Evolutionary conservation across 2,329 filamentous ascomycete genomes (phyloP).

Genomic region (Gaeumannomyces tritici): DNA sequence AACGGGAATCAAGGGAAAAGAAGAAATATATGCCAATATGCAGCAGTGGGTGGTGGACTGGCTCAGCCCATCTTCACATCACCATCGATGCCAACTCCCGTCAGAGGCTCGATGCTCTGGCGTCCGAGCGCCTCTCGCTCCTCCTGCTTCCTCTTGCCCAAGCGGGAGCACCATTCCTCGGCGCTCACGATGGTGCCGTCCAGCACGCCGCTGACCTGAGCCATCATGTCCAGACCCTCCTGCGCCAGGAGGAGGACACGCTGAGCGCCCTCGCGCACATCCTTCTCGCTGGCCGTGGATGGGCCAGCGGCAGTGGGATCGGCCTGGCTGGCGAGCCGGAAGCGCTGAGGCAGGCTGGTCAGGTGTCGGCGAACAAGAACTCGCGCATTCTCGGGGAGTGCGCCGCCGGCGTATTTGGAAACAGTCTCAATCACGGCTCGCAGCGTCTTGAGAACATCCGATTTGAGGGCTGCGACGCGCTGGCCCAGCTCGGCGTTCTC

Average conservation of each 20-base stretch:
- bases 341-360: constrained; percentile 74
- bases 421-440: constrained; percentile 77
- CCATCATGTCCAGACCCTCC: constrained; percentile 90
- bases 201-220: constrained; percentile 78
- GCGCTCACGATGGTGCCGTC: constrained; percentile 85
- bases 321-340: constrained; percentile 55
- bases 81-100: constrained; percentile 3
- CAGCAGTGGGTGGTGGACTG: neutral
- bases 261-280: constrained; percentile 52
- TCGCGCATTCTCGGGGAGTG: constrained; percentile 79
- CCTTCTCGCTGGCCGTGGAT: constrained; percentile 12
- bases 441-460: constrained; percentile 67
- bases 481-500: constrained; percentile 41
- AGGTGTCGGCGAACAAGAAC: constrained; percentile 76
- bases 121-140: constrained; percentile 16
- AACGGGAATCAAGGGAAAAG: neutral
- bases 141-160: constrained; percentile 43
- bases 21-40: neutral
- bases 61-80: constrained; percentile 10
- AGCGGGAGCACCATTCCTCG: constrained; percentile 78
- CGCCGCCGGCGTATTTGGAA: constrained; percentile 83
- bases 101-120: constrained; percentile 1
- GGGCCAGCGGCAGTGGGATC: constrained; percentile 13
- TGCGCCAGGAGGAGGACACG: constrained; percentile 77
- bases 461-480: constrained; percentile 57